Evolutionary conservation across 257 asterid genomes (phyloP), one percentile per base, ranked within the genome.

Genomic region (Solanum medicagineum): DNA sequence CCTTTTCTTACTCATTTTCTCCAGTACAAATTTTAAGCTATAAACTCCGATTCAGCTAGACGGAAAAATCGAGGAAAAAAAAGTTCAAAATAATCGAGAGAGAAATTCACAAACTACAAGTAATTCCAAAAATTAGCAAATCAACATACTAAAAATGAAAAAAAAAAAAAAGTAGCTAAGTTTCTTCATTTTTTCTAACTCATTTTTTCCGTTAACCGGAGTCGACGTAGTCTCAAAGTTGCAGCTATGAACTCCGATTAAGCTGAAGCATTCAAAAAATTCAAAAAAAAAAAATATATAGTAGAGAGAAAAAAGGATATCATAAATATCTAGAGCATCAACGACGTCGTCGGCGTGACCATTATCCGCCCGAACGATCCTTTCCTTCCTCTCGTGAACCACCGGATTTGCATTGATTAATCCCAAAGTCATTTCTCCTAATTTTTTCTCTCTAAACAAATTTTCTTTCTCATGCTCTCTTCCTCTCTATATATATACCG

Each of bases 401-500:
- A 95, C 98, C 5, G 98, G 99, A 82, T 95, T 95, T 22, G 99
- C 99, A 93, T 95, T 95, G 86, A 92, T 91, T 89, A 95, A 89
- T 70, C 99, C 99, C 86, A 95, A 87, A 57, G 99, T 95, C 99
- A 94, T 95, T 86, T 85, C 81, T 44, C 80, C 53, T 42, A 12
- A 40, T 57, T 49, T 26, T 53, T 56, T 17, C 40, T 60, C 40
- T 7, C 19, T 14, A 4, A 4, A 54, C 1, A 65, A 29, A 14
- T 32, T 10, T 6, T 15, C 13, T 9, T 3, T 59, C 29, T 20
- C n/a, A 13, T 59, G 1, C 29, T 20, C 29, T 20, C 40, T 36
- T 4, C 5, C 40, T 36, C 40, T 36, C 5, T 36, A 36, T 36
- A 4, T 36, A 20, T 59, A 59, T n/a, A 59, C 9, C 2, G 42